These are phyloP conservation scores for Prunus davidiana DNA, from an alignment of 306 rosid genomes.

Conservation along the genomic window DNA sequence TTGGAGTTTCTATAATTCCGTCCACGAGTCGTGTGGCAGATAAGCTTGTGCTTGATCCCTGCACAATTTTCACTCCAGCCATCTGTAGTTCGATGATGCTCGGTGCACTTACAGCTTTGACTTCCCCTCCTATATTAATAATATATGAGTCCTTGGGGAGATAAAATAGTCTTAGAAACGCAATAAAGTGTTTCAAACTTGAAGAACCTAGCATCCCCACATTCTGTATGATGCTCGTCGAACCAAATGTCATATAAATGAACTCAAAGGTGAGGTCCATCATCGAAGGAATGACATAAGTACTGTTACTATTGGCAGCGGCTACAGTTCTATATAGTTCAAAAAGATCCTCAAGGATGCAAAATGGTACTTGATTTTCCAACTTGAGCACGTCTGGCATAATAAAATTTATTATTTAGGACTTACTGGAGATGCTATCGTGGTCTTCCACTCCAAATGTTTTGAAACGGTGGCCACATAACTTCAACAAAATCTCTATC, in stretches of 20 bases:
- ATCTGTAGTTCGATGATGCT: no score
- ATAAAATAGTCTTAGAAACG: no score
- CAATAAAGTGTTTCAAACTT: no score
- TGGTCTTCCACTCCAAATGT: neutral
- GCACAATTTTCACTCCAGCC: no score
- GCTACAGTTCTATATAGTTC: neutral
- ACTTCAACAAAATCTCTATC: neutral
- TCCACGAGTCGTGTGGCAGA: neutral
- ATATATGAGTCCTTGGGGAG: no score
- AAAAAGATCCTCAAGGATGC: slow-evolving; percentile 25
- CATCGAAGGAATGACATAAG: neutral
- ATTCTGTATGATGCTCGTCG: no score
- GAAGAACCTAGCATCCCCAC: no score
- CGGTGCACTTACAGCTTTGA: no score
- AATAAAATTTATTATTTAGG: slow-evolving; percentile 22
- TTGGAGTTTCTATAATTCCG: slow-evolving; percentile 16
- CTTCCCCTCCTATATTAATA: no score
- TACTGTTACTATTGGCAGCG: no score
- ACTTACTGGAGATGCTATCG: slow-evolving; percentile 23
- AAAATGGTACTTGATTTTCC: no score
- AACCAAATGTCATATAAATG: neutral
- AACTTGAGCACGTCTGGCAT: slow-evolving; percentile 27
- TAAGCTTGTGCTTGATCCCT: no score
- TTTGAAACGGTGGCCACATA: neutral
- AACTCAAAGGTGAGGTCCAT: neutral